phyloP scores from a whole-genome alignment of 805 yeast genomes.

The Wickerhamiella vanderwaltii region DNA sequence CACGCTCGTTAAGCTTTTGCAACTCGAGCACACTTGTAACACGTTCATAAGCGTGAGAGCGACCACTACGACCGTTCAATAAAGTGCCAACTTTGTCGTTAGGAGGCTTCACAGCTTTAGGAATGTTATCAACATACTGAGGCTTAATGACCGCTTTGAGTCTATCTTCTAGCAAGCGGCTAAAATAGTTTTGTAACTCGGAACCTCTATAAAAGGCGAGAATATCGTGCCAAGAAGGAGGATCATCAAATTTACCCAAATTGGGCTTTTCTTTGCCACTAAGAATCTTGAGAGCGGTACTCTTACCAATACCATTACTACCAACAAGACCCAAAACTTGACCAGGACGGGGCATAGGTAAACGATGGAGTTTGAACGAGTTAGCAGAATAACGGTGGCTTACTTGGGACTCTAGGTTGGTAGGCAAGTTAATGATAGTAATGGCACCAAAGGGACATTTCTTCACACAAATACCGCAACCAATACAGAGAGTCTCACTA shows the following conservation, averaged over 20 bases:
- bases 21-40: slow-evolving; percentile 65
- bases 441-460: slow-evolving; percentile 98
- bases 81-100: slow-evolving; percentile 71
- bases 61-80: slow-evolving; percentile 63
- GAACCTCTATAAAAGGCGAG: slow-evolving; percentile 88
- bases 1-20: slow-evolving; percentile 67
- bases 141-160: slow-evolving; percentile 97
- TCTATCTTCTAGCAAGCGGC: slow-evolving; percentile 84
- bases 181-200: slow-evolving; percentile 91
- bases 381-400: slow-evolving; percentile 97
- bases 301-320: slow-evolving; percentile 97
- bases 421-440: slow-evolving; percentile 88
- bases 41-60: slow-evolving; percentile 51
- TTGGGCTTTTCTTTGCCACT: slow-evolving; percentile 98
- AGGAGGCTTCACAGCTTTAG: slow-evolving; percentile 90
- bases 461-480: slow-evolving; percentile 99
- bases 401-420: slow-evolving; percentile 81
- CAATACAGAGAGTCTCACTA: slow-evolving; percentile 86
- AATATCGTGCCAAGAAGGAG: slow-evolving; percentile 96
- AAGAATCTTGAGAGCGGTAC: slow-evolving; percentile 90
- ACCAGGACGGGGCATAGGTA: slow-evolving; percentile 98
- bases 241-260: slow-evolving; percentile 84
- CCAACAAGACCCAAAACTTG: slow-evolving; percentile 97
- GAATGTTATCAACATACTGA: slow-evolving; percentile 95
- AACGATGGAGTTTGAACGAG: slow-evolving; percentile 90